phyloP scores from a whole-genome alignment of 2,329 filamentous ascomycete genomes.

The Ascomycota sp. region DNA sequence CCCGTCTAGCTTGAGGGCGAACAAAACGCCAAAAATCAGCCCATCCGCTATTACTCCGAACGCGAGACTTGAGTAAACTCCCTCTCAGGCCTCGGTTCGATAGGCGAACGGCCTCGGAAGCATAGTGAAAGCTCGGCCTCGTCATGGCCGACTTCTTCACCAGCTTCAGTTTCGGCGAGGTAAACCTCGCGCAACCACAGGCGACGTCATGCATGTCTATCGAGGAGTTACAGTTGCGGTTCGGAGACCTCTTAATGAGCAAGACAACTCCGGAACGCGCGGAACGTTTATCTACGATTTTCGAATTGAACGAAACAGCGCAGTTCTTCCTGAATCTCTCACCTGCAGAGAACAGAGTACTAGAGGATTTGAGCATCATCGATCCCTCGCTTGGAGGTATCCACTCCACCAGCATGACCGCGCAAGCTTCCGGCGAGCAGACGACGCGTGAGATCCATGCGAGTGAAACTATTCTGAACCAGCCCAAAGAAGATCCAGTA shows the following conservation, averaged over 20 bases:
- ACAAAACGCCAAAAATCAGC: no score
- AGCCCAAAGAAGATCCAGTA: slow-evolving; percentile 25
- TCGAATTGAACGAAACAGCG: slow-evolving; percentile 24
- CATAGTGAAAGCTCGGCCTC: no score
- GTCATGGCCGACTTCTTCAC: slow-evolving; percentile 18
- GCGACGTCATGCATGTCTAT: slow-evolving; percentile 11
- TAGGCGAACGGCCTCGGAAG: no score
- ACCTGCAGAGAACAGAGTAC: slow-evolving; percentile 15
- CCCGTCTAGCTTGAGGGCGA: no score
- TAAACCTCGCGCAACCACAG: slow-evolving; percentile 6
- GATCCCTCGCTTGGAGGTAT: slow-evolving; percentile 15
- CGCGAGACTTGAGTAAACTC: no score
- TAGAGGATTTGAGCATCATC: slow-evolving; percentile 12
- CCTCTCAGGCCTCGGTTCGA: no score
- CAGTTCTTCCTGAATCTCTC: slow-evolving; percentile 20
- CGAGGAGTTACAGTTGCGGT: slow-evolving; percentile 25
- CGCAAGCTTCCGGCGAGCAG: slow-evolving; percentile 4
- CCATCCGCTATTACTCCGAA: no score
- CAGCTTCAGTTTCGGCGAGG: slow-evolving; percentile 12
- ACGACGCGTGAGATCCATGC: slow-evolving; percentile 19
- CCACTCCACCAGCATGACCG: slow-evolving; percentile 4
- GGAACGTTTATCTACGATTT: slow-evolving; percentile 24
- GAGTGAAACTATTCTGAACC: slow-evolving; percentile 25
- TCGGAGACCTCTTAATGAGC: slow-evolving; percentile 18
- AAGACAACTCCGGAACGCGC: slow-evolving; percentile 27